phyloP scores from a whole-genome alignment of 208 protist genomes.

The Vickermania ingenoplastis region DNA sequence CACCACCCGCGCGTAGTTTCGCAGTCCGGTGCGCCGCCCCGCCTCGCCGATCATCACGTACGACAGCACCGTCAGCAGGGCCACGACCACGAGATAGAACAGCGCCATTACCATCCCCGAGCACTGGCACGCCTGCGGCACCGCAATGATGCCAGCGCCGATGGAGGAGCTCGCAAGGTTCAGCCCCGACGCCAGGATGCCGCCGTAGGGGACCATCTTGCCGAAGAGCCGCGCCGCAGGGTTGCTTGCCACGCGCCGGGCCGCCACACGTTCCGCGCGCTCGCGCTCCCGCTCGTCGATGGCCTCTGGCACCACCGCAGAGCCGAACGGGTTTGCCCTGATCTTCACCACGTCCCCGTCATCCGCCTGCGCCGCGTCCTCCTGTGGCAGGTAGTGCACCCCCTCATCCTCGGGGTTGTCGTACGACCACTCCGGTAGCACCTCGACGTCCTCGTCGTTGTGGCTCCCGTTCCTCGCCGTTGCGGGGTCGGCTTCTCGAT shows the following conservation, averaged over 20 bases:
- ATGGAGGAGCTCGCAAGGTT: constrained; percentile 52
- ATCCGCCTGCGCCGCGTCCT: not conserved
- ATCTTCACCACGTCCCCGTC: not conserved
- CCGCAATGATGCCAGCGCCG: constrained; percentile 58
- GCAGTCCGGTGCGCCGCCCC: constrained; percentile 23
- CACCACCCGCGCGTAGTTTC: constrained; percentile 48
- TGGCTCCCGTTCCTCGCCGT: no score
- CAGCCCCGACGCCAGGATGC: constrained; percentile 14
- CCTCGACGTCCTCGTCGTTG: not conserved
- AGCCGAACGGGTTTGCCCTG: not conserved
- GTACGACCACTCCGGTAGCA: not conserved
- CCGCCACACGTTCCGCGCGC: not conserved
- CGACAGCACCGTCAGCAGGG: constrained; percentile 44
- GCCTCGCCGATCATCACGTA: constrained; percentile 27
- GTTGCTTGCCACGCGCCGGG: not conserved
- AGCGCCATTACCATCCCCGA: constrained; percentile 47
- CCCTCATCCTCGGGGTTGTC: not conserved
- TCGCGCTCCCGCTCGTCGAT: not conserved
- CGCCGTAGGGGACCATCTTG: constrained; percentile 20
- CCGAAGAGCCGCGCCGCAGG: constrained; percentile 3
- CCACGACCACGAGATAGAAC: constrained; percentile 52
- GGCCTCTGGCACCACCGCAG: not conserved
- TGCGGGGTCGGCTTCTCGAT: no score
- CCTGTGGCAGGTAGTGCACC: not conserved
- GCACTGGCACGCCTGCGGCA: constrained; percentile 38